Percentiles rank a stretch among this genome's conserved stretches.
phyloP scores from a whole-genome alignment of 106 monocot genomes.

The Iris macrosiphon region DNA sequence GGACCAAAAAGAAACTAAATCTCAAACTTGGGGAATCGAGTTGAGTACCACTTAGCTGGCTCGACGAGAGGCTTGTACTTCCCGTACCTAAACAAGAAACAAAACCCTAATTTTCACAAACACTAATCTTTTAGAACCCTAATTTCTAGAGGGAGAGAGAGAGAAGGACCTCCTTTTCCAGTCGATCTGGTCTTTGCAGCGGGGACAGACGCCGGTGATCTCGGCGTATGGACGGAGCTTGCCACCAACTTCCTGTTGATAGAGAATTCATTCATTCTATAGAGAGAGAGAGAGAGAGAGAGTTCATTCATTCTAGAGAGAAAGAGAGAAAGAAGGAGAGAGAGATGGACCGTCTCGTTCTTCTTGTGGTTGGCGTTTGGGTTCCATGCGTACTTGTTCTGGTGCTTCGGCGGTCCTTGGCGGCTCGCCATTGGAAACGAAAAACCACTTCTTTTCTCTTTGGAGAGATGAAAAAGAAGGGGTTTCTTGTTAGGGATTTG shows the following conservation, averaged over 20 bases:
- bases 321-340: background rate
- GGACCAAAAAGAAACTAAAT: background rate
- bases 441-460: too few relatives aligned
- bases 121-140: background rate
- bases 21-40: too few relatives aligned
- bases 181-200: constrained; percentile 88
- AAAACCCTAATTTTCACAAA: background rate
- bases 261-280: background rate
- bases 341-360: constrained; percentile 57
- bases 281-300: background rate
- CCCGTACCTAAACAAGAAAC: constrained; percentile 54
- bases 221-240: constrained; percentile 66
- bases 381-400: constrained; percentile 77
- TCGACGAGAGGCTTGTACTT: constrained; percentile 92
- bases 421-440: constrained; percentile 62
- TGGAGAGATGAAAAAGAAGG: too few relatives aligned
- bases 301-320: background rate
- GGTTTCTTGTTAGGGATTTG: too few relatives aligned
- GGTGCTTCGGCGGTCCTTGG: constrained; percentile 86
- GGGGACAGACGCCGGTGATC: constrained; percentile 81
- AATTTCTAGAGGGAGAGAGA: background rate
- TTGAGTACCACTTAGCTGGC: constrained; percentile 76
- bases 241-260: constrained; percentile 68
- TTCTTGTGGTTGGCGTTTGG: constrained; percentile 65
- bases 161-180: constrained; percentile 70